Evolutionary conservation across 1,284 basidiomycete species (phyloP), one percentile per base, ranked within the genome.

Genomic region (Pseudozyma hubeiensis): DNA sequence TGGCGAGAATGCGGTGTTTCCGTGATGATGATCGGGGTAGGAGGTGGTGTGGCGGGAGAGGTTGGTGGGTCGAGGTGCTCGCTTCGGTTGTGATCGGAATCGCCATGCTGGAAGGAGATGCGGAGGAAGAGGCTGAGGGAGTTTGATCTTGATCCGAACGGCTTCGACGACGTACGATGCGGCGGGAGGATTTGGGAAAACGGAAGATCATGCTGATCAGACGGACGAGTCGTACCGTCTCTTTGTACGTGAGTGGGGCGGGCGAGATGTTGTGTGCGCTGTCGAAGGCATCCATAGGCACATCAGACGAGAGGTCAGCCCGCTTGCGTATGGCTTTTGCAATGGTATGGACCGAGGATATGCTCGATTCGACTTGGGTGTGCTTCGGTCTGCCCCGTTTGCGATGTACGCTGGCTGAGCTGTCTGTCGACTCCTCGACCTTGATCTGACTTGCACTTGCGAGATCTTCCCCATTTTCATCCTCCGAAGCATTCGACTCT

Each of bases 191-290:
- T 53, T 69, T 69, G 13, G 66, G 61, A n/a, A 67, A 73, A 47
- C 70, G 70, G 29, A 67, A 73, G 41, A 73, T 44, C 56, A 73
- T 67, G 8, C 59, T 47, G 35, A 73, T 68, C 19, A 73, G 54
- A 10, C 61, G 60, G 30, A 63, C 51, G 2, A 73, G 64, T 13
- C 70, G 64, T n/a, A 67, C 48, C 6, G 70, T 73, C 33, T 73
- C 70, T 34, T 68, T 73, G 53, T 60, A 67, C 1, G 64, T 67
- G 4, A 73, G 53, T 9, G 70, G 70, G 7, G 55, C 11, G 7
- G 59, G 17, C 0, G 41, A 5, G 16, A 37, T 10, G 14, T 7
- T n/a, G 7, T 17, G 10, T 17, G 7, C 6, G 13, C 5, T 2
- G 13, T 2, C 4, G 24, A 11, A 24, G 7, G 48, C 5, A 7